phyloP scores from a whole-genome alignment of 805 yeast genomes.

The Maudiozyma bulderi region DNA sequence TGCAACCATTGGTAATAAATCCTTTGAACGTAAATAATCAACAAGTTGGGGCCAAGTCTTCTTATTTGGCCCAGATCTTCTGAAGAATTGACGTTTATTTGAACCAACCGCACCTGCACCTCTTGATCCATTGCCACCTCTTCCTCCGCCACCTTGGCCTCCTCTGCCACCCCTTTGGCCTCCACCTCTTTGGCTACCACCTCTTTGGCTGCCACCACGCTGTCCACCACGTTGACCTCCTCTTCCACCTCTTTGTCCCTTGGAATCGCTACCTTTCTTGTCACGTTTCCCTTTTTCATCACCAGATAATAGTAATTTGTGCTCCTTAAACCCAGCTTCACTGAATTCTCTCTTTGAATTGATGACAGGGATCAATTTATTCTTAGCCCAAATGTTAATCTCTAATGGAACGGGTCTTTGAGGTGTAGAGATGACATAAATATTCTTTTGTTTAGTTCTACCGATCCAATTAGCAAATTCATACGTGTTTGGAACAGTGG shows the following conservation, averaged over 20 bases:
- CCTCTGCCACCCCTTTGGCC: conserved; percentile 23
- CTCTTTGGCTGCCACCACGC: conserved; percentile 20
- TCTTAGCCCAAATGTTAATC: conserved; percentile 76
- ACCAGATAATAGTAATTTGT: conserved; percentile 41
- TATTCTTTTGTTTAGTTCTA: conserved; percentile 89
- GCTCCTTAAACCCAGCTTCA: conserved; percentile 53
- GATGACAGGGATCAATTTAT: conserved; percentile 60
- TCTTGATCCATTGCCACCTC: conserved; percentile 28
- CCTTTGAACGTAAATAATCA: conserved; percentile 54
- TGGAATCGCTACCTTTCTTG: conserved; percentile 32
- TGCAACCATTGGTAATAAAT: conserved; percentile 80
- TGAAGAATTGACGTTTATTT: conserved; percentile 30
- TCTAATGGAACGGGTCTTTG: conserved; percentile 95
- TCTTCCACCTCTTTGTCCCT: conserved; percentile 20
- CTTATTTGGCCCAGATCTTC: conserved; percentile 63
- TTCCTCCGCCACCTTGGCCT: conserved; percentile 18
- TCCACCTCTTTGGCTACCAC: conserved; percentile 21
- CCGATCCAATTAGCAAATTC: conserved; percentile 99
- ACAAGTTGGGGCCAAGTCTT: conserved; percentile 70
- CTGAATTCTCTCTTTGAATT: conserved; percentile 63
- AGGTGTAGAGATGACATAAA: conserved; percentile 91
- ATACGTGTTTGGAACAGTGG: conserved; percentile 96
- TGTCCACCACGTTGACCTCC: conserved; percentile 22
- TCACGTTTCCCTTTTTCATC: conserved; percentile 21
- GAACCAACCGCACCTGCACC: conserved; percentile 35